Evolutionary conservation across 2,329 filamentous ascomycete species (phyloP).

Genomic region (Hymenoscyphus repandus): DNA sequence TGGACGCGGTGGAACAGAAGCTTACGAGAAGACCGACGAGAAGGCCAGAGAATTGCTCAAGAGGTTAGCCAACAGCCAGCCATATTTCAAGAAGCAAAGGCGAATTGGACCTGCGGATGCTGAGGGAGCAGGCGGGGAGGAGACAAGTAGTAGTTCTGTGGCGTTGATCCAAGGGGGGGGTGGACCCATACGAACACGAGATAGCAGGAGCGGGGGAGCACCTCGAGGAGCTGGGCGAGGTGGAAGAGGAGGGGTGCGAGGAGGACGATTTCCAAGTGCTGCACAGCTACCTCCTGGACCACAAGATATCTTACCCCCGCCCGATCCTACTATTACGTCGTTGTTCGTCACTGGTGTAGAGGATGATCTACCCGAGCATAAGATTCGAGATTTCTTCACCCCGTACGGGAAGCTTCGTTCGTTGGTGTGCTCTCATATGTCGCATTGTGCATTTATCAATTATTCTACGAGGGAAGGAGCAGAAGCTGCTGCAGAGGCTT

Average conservation of each 20-base stretch:
- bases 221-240: slow-evolving; percentile 31
- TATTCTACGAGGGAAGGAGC: slow-evolving; percentile 80
- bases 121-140: slow-evolving; percentile 36
- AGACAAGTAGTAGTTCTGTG: slow-evolving; percentile 33
- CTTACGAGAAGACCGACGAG: slow-evolving; percentile 95
- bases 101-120: slow-evolving; percentile 58
- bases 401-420: slow-evolving; percentile 86
- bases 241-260: slow-evolving; percentile 36
- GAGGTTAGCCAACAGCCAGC: slow-evolving; percentile 83
- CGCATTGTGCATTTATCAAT: slow-evolving; percentile 95
- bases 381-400: slow-evolving; percentile 85
- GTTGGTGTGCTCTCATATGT: slow-evolving; percentile 91
- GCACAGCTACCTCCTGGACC: slow-evolving; percentile 74
- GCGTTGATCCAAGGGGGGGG: slow-evolving; percentile 47
- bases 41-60: slow-evolving; percentile 86
- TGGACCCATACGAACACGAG: slow-evolving; percentile 75
- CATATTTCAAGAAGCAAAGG: slow-evolving; percentile 87
- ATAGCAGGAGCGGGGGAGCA: slow-evolving; percentile 48
- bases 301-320: slow-evolving; percentile 79
- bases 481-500: slow-evolving; percentile 77
- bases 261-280: slow-evolving; percentile 58
- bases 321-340: slow-evolving; percentile 81
- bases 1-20: slow-evolving; percentile 76
- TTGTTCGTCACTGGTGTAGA: slow-evolving; percentile 94
- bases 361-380: slow-evolving; percentile 90